Base-by-base conservation (phyloP, 2,329 filamentous ascomycete species). In the Aspergillus awamori region DNA sequence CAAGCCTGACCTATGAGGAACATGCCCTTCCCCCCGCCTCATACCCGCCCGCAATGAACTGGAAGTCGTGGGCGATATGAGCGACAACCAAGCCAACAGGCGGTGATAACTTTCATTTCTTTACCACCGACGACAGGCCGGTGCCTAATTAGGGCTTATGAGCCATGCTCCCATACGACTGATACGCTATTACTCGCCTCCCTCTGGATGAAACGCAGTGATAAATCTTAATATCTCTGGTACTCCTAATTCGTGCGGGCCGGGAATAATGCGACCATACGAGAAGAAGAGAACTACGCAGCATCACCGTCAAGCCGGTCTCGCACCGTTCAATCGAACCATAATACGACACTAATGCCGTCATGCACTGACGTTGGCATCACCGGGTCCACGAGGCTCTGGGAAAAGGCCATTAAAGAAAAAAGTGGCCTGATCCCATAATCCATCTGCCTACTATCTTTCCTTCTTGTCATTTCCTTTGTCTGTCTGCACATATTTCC, bases 1-100 rank as follows among this genome's bases (percentile, higher is more conserved):
- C 67, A 70, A 69, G 70, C 65, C 67, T 73, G 60, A 70, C 69
- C 63, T 80, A 75, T 70, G 75, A 76, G 63, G 74, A 72, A 67
- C 76, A 67, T 66, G 71, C 71, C 63, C 73, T 72, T 65, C 70
- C 69, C 60, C 74, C 69, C 66, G 70, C 66, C 49, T 73, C 70
- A 43, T 75, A 69, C 67, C 69, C 66, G 61, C 65, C 69, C 55
- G 70, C 71, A 57, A 68, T 70, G 66, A 69, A 69, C 60, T 76
- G 73, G 75, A 74, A 69, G 66, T 74, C 70, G 62, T 76, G 65
- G 72, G 43, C 39, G 10, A 33, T 56, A 41, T 56, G 53, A 56
- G 33, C 20, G n/a, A 28, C 11, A 30, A 13, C n/a, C 15, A 43
- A 45, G 41, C 20, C 28, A 47, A n/a, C 39, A 56, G 39, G 53